Evolutionary conservation across 2,329 filamentous ascomycete genomes (phyloP).

Genomic region (Domatiomyces catenatus): DNA sequence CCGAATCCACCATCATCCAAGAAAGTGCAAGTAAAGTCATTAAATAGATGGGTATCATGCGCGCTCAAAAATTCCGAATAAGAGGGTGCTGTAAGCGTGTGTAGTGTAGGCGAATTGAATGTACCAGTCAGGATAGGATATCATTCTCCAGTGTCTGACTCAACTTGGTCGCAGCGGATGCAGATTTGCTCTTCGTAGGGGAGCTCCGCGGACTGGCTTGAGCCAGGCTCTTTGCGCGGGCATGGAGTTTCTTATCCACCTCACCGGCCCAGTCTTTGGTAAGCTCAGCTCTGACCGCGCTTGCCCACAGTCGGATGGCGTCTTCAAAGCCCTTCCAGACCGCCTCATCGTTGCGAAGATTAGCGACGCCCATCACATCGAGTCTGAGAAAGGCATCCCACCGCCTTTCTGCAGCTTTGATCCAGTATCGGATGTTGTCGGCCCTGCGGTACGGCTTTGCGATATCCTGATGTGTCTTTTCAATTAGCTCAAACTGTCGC

Average conservation of each 20-base stretch:
- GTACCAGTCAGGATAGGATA: background rate
- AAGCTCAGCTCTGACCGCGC: constrained; percentile 68
- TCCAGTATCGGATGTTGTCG: constrained; percentile 90
- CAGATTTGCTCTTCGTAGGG: constrained; percentile 8
- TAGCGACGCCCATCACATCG: constrained; percentile 75
- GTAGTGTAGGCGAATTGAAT: background rate
- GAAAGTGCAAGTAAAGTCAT: background rate
- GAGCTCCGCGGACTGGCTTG: constrained; percentile 15
- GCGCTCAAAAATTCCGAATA: background rate
- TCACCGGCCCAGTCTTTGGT: constrained; percentile 49
- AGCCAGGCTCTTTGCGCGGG: constrained; percentile 15
- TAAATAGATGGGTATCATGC: background rate
- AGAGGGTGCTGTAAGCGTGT: background rate
- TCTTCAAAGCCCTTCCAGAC: constrained; percentile 66
- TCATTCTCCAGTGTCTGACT: background rate
- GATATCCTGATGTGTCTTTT: constrained; percentile 78
- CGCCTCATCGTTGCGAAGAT: constrained; percentile 44
- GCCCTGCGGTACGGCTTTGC: constrained; percentile 85
- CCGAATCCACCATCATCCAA: background rate
- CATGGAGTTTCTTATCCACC: constrained; percentile 16
- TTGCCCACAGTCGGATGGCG: constrained; percentile 71
- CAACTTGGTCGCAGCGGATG: background rate
- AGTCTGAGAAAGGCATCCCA: constrained; percentile 77
- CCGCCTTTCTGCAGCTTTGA: constrained; percentile 84
- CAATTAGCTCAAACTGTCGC: constrained; percentile 77